Conservation (phyloP, 345 rosid species). For the Syzygium grande region DNA sequence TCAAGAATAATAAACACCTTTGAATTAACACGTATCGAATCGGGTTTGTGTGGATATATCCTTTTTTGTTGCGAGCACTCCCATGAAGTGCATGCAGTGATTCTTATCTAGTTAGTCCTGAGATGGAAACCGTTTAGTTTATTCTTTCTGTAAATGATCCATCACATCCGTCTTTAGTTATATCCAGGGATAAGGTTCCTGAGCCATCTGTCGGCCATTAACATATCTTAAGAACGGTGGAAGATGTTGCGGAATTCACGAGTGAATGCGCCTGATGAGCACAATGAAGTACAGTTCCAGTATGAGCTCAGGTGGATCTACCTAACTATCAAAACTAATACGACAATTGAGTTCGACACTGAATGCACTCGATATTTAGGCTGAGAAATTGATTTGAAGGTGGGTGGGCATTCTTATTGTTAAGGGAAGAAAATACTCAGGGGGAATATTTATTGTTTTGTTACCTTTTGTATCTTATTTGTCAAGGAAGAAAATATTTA, state of each 20-base stretch:
- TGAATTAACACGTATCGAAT: neutral
- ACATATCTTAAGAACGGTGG: neutral
- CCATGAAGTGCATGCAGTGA: neutral
- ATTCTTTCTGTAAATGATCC: neutral
- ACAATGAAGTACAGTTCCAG: neutral
- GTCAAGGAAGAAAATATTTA: no score
- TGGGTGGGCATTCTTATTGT: neutral
- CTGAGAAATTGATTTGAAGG: neutral
- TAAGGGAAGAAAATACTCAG: no score
- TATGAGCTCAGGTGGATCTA: neutral
- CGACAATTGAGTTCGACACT: neutral
- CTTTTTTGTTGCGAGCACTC: neutral
- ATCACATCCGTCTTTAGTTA: neutral
- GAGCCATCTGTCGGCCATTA: neutral
- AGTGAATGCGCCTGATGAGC: neutral
- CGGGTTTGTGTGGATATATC: neutral
- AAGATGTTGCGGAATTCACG: neutral
- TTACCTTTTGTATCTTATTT: no score
- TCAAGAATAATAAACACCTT: neutral
- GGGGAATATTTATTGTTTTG: no score
- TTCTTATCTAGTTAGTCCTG: neutral
- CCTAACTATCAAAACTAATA: neutral
- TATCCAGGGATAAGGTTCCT: neutral
- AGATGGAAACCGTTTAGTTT: neutral
- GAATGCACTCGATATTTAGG: neutral